A percentile compares a stretch with the other conserved stretches of the same genome.
Conservation (phyloP, 208 protist genomes). For the Zelonia costaricensis region DNA sequence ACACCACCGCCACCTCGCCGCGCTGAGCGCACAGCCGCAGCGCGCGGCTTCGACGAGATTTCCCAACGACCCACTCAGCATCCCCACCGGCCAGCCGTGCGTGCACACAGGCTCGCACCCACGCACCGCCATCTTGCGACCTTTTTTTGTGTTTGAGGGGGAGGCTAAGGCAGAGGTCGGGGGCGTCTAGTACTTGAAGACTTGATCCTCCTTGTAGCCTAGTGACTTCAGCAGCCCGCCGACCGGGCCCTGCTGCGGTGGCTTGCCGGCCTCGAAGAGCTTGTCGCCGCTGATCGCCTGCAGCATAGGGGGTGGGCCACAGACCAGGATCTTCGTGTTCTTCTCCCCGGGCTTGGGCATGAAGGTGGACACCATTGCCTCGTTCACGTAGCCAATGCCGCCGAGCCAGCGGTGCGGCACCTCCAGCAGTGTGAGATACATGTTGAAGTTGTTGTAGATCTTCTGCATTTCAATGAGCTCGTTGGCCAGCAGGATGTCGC, state of each 20-base stretch:
- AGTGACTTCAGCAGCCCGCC: conserved; percentile 66
- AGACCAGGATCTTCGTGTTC: conserved; percentile 81
- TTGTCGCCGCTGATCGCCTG: conserved; percentile 86
- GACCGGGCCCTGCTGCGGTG: conserved; percentile 71
- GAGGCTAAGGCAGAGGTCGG: not conserved
- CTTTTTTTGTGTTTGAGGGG: not conserved
- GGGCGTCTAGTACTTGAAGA: conserved; percentile 81
- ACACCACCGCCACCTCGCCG: too few species aligned
- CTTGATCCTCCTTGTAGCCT: conserved; percentile 78
- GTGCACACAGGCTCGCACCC: too few species aligned
- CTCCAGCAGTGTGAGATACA: conserved; percentile 87
- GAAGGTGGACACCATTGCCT: conserved; percentile 77
- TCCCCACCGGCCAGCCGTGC: too few species aligned
- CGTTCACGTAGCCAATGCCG: conserved; percentile 80
- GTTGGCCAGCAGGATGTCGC: conserved; percentile 91
- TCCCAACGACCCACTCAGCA: too few species aligned
- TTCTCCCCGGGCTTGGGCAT: conserved; percentile 78
- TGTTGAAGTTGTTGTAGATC: conserved; percentile 83
- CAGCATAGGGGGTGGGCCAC: conserved; percentile 87
- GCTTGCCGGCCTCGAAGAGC: conserved; percentile 51
- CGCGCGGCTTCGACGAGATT: too few species aligned
- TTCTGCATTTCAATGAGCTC: conserved; percentile 85
- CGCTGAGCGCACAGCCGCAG: too few species aligned
- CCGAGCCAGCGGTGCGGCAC: conserved; percentile 77
- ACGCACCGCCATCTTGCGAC: not conserved